These are phyloP conservation scores for Hyphodiscus hymeniophilus DNA, from an alignment of 495 filamentous ascomycete species.

Conservation along the genomic window DNA sequence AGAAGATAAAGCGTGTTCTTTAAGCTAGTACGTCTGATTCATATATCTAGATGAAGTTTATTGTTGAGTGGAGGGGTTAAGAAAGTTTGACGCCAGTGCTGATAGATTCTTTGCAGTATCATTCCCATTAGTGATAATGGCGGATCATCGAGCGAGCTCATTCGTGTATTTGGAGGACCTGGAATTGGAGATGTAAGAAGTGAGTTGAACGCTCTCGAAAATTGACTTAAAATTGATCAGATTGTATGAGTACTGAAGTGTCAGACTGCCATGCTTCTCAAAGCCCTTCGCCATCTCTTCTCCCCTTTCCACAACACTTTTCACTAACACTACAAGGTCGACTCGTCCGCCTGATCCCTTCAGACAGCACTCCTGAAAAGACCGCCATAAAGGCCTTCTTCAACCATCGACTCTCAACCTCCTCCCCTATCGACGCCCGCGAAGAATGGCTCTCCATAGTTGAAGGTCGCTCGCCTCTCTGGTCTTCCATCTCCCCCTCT, in stretches of 20 bases:
- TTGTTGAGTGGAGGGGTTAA: too few species aligned
- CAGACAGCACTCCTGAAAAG: conserved; percentile 49
- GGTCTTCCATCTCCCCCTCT: conserved; percentile 65
- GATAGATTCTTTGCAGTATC: conserved; percentile 35
- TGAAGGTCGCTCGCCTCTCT: conserved; percentile 67
- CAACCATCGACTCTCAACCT: conserved; percentile 66
- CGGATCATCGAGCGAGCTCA: conserved; percentile 83
- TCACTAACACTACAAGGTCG: too few species aligned
- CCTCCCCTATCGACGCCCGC: conserved; percentile 42
- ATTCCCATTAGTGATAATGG: conserved; percentile 96
- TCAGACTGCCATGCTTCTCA: too few species aligned
- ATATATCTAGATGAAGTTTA: too few species aligned
- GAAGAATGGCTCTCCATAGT: conserved; percentile 85
- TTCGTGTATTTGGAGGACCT: conserved; percentile 87
- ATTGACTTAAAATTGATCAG: too few species aligned
- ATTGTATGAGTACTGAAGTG: too few species aligned
- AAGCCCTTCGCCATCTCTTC: neutral
- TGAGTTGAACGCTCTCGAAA: too few species aligned
- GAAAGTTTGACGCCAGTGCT: neutral
- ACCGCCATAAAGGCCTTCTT: conserved; percentile 71
- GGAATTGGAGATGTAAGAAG: conserved; percentile 89
- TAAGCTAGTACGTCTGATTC: conserved; percentile 48
- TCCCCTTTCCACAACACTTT: too few species aligned
- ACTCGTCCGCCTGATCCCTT: conserved; percentile 83
- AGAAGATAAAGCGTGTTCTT: conserved; percentile 57